A percentile compares a stretch with the other conserved stretches of the same genome.
Evolutionary conservation across 176 grass and related monocot species (phyloP).

Genomic region (Melocanna baccifera): DNA sequence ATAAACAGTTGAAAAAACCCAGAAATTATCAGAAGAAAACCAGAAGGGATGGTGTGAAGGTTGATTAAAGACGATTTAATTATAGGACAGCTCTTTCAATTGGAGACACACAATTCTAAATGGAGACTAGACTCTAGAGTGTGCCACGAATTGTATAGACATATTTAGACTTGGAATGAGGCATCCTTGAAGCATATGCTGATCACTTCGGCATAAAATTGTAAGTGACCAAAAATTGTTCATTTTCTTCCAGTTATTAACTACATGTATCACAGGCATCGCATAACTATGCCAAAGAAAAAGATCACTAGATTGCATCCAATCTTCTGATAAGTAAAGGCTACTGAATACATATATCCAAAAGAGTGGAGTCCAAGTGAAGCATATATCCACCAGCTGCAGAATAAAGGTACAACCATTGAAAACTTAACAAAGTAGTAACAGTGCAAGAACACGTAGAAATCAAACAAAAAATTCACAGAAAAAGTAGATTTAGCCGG

Average conservation of each 20-base stretch:
- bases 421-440: slow-evolving; percentile 9
- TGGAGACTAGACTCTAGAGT: slow-evolving; percentile 13
- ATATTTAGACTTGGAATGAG: slow-evolving; percentile 22
- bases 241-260: not conserved
- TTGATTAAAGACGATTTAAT: slow-evolving; percentile 15
- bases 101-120: not conserved
- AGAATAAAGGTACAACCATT: slow-evolving; percentile 28
- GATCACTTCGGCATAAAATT: not conserved
- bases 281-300: not conserved
- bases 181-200: slow-evolving; percentile 38
- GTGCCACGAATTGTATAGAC: not conserved
- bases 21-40: slow-evolving; percentile 34
- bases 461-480: slow-evolving; percentile 8
- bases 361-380: slow-evolving; percentile 47
- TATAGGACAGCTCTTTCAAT: slow-evolving; percentile 33
- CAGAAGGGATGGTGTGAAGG: not conserved
- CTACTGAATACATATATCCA: slow-evolving; percentile 11
- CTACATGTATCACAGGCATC: slow-evolving; percentile 17
- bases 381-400: slow-evolving; percentile 23
- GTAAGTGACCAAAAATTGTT: not conserved
- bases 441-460: slow-evolving; percentile 32
- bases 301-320: slow-evolving; percentile 8
- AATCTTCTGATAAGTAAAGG: slow-evolving; percentile 13
- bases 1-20: not conserved
- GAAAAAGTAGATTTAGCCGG: slow-evolving; percentile 10